Evolutionary conservation across 768 basidiomycete genomes (phyloP), one percentile per base, ranked within the genome.

Genomic region (Mycena galericulata): DNA sequence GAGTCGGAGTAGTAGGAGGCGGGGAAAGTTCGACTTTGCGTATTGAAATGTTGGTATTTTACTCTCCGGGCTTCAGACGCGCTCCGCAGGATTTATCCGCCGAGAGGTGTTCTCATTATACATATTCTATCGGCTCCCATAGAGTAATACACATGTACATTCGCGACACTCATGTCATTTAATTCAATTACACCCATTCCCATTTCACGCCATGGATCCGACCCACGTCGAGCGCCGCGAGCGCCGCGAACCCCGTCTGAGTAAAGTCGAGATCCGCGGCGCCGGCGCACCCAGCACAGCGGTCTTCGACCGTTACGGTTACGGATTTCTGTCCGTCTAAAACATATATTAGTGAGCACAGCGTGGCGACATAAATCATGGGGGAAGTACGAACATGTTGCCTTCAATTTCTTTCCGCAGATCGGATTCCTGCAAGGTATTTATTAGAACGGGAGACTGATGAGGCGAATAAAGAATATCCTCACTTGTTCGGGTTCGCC

Each of bases 361-460:
- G 8, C 17, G 15, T 9, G 20, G 6, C 4, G 49, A 38, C 10
- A 30, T 15, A 15, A 18, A 3, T 3, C 3, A 29, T 54, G 62
- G 22, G n/a, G 11, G 1, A 36, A 43, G 22, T 18, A 50, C 59
- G 43, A 3, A 68, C 65, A 60, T 3, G 56, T 59, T 1, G 65
- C 65, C 38, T 54, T 50, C n/a, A 86, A 75, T 45, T 74, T 29
- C 68, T 73, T 76, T 63, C 74, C 74, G 72, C 89, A 89, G 47
- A 89, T 77, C 6, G 88, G 87, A 80, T 90, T 88, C 64, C 63
- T 66, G 71, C 9, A 22, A 12, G n/a, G 38, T 11, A 3, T 12
- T 50, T 1, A 24, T 38, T 32, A 61, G 43, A 26, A 41, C 4
- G 14, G 17, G 36, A 34, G 20, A 51, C 20, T 4, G 20, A 29